Evolutionary conservation across 768 basidiomycete genomes (phyloP).

Genomic region (Russula griseocarnosa): DNA sequence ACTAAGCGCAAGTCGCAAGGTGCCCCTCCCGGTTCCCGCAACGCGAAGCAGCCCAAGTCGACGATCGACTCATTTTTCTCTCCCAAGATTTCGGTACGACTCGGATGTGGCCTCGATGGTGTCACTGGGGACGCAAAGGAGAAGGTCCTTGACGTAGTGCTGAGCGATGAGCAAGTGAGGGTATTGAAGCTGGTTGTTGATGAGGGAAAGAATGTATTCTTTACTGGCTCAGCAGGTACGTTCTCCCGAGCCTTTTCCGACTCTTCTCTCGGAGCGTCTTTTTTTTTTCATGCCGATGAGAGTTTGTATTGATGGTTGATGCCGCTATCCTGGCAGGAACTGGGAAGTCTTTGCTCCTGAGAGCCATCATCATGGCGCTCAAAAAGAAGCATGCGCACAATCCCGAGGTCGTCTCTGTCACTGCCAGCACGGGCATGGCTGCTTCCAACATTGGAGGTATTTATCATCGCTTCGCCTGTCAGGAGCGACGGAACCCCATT

Average conservation of each 20-base stretch:
- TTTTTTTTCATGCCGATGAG: not conserved
- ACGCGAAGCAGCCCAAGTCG: slow-evolving; percentile 33
- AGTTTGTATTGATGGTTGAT: not conserved
- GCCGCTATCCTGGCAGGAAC: slow-evolving; percentile 42
- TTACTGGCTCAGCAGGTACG: slow-evolving; percentile 65
- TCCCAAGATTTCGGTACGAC: slow-evolving; percentile 29
- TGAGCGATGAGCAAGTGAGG: slow-evolving; percentile 52
- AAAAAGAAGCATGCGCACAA: slow-evolving; percentile 44
- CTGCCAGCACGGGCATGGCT: slow-evolving; percentile 60
- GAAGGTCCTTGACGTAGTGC: slow-evolving; percentile 37
- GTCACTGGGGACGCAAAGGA: slow-evolving; percentile 23
- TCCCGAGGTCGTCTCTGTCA: slow-evolving; percentile 49
- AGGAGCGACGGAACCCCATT: slow-evolving; percentile 25
- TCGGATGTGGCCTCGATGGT: slow-evolving; percentile 25
- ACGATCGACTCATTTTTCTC: slow-evolving; percentile 38
- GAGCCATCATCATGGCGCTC: slow-evolving; percentile 53
- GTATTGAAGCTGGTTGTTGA: slow-evolving; percentile 53
- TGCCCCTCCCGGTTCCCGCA: slow-evolving; percentile 21
- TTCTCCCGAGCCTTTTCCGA: not conserved
- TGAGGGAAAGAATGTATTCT: slow-evolving; percentile 58
- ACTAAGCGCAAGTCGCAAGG: slow-evolving; percentile 35
- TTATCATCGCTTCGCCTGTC: slow-evolving; percentile 4
- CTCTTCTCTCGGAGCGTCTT: not conserved
- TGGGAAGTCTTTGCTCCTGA: slow-evolving; percentile 58
- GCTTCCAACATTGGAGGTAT: slow-evolving; percentile 66